These are phyloP conservation scores for Phytophthora melonis DNA, from an alignment of 352 stramenopile genomes.

Conservation along the genomic window DNA sequence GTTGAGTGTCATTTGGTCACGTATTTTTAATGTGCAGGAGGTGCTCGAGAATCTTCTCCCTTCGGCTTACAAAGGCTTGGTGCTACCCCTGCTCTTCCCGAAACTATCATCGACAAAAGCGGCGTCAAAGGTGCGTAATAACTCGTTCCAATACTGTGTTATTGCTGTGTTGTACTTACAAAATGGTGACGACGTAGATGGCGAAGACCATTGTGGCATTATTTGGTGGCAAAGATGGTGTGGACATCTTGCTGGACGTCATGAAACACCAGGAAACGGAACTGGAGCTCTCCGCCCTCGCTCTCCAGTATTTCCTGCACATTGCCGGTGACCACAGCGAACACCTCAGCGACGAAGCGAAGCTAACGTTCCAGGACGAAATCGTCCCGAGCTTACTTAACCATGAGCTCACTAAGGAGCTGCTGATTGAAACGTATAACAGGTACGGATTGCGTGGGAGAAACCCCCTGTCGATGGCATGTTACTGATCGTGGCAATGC, in stretches of 20 bases:
- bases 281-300: conserved; percentile 73
- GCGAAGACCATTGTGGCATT: conserved; percentile 57
- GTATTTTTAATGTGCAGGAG: conserved; percentile 48
- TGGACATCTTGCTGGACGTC: conserved; percentile 76
- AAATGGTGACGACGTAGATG: conserved; percentile 49
- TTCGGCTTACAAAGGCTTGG: conserved; percentile 73
- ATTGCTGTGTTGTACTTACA: not conserved
- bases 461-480: not conserved
- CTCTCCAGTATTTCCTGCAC: conserved; percentile 86
- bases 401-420: conserved; percentile 73
- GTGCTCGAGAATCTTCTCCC: conserved; percentile 85
- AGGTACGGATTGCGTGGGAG: conserved; percentile 31
- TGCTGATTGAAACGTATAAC: conserved; percentile 80
- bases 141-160: not conserved
- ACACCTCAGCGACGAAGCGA: conserved; percentile 48
- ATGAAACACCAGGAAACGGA: conserved; percentile 74
- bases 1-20: not conserved
- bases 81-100: conserved; percentile 81
- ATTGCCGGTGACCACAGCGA: conserved; percentile 66
- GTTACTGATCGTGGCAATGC: not conserved
- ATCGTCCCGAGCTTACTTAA: conserved; percentile 69
- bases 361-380: conserved; percentile 54
- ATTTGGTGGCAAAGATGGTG: conserved; percentile 57
- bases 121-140: conserved; percentile 49
- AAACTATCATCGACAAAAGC: conserved; percentile 65